phyloP scores from a whole-genome alignment of 1,284 basidiomycete genomes.

The Sanghuangporus baumii region DNA sequence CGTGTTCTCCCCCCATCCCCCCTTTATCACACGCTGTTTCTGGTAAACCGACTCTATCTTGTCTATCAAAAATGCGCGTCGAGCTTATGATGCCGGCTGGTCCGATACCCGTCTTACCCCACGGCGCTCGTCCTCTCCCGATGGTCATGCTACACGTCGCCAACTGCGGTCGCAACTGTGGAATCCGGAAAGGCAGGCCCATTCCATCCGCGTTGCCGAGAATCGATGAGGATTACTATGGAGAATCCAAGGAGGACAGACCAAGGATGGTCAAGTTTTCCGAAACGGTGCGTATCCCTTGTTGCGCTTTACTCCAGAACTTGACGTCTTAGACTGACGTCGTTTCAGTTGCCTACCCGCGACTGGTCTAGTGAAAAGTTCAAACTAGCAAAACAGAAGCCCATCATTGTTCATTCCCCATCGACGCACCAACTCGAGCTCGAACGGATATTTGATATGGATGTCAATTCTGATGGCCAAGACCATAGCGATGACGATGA shows the following conservation, averaged over 20 bases:
- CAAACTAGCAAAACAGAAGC: background rate
- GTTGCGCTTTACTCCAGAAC: background rate
- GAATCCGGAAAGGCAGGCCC: background rate
- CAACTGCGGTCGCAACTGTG: background rate
- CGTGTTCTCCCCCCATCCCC: background rate
- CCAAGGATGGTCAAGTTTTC: background rate
- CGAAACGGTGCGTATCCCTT: background rate
- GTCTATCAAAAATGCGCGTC: background rate
- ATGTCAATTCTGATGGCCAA: background rate
- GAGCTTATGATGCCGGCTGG: background rate
- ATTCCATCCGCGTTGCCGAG: background rate
- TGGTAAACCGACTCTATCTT: background rate
- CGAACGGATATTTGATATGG: background rate
- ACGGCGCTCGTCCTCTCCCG: background rate
- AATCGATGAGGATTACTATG: background rate
- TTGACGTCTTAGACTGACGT: background rate
- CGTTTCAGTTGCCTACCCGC: background rate
- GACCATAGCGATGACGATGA: background rate
- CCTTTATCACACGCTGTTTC: background rate
- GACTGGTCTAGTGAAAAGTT: background rate
- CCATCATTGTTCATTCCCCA: background rate
- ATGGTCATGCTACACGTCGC: background rate
- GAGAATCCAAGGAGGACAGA: background rate
- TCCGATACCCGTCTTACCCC: background rate
- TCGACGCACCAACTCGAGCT: background rate